Evolutionary conservation across 805 yeast species (phyloP).

Genomic region (Zygosaccharomyces pseudorouxii): DNA sequence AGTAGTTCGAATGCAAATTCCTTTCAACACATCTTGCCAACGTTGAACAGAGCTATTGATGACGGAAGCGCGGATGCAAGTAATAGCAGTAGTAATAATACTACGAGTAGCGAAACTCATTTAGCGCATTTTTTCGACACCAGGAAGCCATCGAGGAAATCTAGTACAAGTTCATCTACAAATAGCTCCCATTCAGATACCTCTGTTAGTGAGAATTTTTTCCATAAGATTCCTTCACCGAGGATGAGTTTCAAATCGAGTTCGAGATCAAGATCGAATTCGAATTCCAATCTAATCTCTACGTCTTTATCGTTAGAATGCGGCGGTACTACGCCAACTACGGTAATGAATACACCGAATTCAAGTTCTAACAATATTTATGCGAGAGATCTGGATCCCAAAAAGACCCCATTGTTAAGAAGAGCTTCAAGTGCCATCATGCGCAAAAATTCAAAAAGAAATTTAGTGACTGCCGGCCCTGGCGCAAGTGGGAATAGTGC

Average conservation of each 20-base stretch:
- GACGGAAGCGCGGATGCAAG: slow-evolving; percentile 9
- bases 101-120: slow-evolving; percentile 5
- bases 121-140: slow-evolving; percentile 3
- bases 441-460: slow-evolving; percentile 26
- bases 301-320: slow-evolving; percentile 6
- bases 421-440: slow-evolving; percentile 33
- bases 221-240: slow-evolving; percentile 14
- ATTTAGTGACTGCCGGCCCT: neutral
- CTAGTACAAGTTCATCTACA: slow-evolving; percentile 17
- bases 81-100: slow-evolving; percentile 6
- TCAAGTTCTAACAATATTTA: slow-evolving; percentile 5
- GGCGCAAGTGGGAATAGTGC: slow-evolving; percentile 11
- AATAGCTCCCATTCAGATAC: slow-evolving; percentile 16
- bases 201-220: slow-evolving; percentile 14
- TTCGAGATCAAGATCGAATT: slow-evolving; percentile 16
- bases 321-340: slow-evolving; percentile 9
- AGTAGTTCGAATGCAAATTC: slow-evolving; percentile 13
- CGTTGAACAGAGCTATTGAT: slow-evolving; percentile 10
- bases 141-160: slow-evolving; percentile 14
- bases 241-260: slow-evolving; percentile 5
- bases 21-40: slow-evolving; percentile 13
- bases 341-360: slow-evolving; percentile 10
- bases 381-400: slow-evolving; percentile 7
- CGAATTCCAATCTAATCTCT: slow-evolving; percentile 7
- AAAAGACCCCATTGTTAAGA: slow-evolving; percentile 27